Evolutionary conservation across 2,329 filamentous ascomycete species (phyloP).

Genomic region (Aspergillus pseudotamarii): DNA sequence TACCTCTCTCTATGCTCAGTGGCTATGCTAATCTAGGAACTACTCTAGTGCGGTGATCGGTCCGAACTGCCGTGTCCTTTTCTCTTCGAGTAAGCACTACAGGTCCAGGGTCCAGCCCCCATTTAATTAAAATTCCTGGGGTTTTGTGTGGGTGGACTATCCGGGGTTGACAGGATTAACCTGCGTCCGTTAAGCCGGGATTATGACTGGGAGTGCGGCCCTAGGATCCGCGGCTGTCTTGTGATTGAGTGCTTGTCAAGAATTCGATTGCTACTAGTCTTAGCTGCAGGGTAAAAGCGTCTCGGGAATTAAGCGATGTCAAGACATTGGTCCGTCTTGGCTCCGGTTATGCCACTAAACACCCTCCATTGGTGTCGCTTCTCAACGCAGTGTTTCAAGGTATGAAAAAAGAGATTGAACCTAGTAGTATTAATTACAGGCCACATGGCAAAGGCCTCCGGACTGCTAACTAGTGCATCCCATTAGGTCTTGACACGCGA

Average conservation of each 20-base stretch:
- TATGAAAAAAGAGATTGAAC: background rate
- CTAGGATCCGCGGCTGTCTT: background rate
- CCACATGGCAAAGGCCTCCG: background rate
- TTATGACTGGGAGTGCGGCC: background rate
- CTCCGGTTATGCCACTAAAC: background rate
- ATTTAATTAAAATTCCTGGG: background rate
- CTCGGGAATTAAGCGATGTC: background rate
- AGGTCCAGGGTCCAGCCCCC: background rate
- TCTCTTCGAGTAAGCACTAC: background rate
- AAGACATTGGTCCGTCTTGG: constrained; percentile 1
- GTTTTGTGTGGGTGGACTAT: background rate
- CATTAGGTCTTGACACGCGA: background rate
- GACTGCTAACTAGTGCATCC: too few relatives aligned
- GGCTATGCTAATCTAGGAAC: background rate
- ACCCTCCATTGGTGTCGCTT: constrained; percentile 7
- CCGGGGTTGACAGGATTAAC: background rate
- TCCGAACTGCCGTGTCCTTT: background rate
- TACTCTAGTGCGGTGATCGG: background rate
- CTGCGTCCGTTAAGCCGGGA: too few relatives aligned
- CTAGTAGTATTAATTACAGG: background rate
- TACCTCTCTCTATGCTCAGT: background rate
- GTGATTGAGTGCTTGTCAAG: background rate
- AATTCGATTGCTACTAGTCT: background rate
- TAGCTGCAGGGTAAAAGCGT: background rate
- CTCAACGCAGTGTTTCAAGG: background rate